Base-by-base conservation (phyloP, 2,329 filamentous ascomycete species). In the Cordyceps fumosorosea region DNA sequence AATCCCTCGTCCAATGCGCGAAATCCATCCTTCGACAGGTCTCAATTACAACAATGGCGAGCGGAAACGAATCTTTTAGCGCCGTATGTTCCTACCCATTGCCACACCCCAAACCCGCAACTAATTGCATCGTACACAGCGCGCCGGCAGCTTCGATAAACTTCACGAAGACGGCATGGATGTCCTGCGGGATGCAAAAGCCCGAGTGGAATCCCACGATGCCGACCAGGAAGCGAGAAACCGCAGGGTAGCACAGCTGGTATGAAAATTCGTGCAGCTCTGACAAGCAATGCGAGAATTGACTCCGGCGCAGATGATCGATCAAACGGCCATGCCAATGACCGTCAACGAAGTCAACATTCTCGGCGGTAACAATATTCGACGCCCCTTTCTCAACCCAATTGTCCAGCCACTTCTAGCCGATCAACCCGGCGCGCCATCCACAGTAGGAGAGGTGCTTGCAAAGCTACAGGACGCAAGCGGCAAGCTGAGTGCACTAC, bases 261-360 rank as follows among this genome's bases (percentile, higher is more conserved):
- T 76, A 72, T 7, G 53, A 20, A 44, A 6, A 12, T 11, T 3
- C 5, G 18, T 7, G 20, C 22, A 50, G 16, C 11, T 58, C 10
- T 3, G 16, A 37, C 45, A 7, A 26, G 16, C 16, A 16, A 26
- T 50, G 22, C 32, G 44, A 24, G 26, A 40, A 29, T 29, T 58
- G 44, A 50, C 32, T 10, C 10, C 11, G n/a, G 32, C 12, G 6
- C n/a, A 77, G 75, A 71, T 77, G 66, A 67, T 86, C 67, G 84
- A 89, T 75, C 96, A 98, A 74, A 88, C 89, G 67, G 90, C 90
- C 50, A 85, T 95, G 63, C 93, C 95, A 47, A 90, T 95, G 69
- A 91, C 91, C 16, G 88, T 99, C 72, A 90, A 90, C 68, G 90
- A 91, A 51, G 84, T 99, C 71, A 86, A 89, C 68, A 81, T 99